Conservation (phyloP, 352 stramenopile species). For the Blastocystis sp. region DNA sequence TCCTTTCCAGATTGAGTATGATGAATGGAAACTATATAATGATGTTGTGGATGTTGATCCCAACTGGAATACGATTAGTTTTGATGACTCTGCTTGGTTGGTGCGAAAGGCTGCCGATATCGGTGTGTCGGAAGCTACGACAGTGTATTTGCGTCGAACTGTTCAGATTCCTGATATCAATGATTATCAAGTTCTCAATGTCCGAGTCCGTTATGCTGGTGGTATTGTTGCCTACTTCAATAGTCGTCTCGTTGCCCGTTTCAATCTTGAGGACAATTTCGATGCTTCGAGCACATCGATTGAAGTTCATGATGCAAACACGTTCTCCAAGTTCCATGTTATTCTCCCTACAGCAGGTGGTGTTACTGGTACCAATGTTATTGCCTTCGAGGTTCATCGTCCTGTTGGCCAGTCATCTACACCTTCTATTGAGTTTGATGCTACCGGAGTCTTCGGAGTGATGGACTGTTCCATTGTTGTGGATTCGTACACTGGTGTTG, state of each 20-base stretch:
- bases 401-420: background rate
- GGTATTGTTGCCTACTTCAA: constrained; percentile 50
- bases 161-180: background rate
- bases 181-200: constrained; percentile 35
- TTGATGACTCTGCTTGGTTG: constrained; percentile 26
- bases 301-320: background rate
- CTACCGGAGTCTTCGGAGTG: constrained; percentile 34
- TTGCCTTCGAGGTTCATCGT: constrained; percentile 18
- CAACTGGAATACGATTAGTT: background rate
- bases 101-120: background rate
- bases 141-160: background rate
- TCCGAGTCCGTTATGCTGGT: background rate
- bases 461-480: constrained; percentile 13
- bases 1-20: background rate
- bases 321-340: background rate
- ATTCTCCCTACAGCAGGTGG: background rate
- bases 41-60: background rate
- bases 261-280: constrained; percentile 12
- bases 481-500: background rate
- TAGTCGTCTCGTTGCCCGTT: background rate
- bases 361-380: constrained; percentile 14
- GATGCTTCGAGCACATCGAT: background rate
- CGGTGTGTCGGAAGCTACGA: background rate
- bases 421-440: background rate
- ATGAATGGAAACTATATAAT: background rate